These are phyloP conservation scores for Alternaria gansuensis DNA, from an alignment of 2,329 filamentous ascomycete species.

Conservation along the genomic window DNA sequence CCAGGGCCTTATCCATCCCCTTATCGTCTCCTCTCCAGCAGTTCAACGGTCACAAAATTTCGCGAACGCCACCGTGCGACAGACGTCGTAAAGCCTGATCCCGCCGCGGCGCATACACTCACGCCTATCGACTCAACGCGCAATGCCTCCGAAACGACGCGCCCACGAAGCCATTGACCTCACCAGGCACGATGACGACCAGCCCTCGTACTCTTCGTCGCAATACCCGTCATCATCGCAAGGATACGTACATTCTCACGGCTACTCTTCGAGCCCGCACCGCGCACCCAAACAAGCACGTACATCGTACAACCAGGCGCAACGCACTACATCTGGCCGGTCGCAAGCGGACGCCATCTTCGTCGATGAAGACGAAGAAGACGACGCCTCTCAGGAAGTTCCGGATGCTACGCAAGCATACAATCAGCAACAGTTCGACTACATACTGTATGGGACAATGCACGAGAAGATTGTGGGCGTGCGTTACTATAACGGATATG, in stretches of 20 bases:
- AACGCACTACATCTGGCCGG: conserved; percentile 28
- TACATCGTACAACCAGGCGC: conserved; percentile 21
- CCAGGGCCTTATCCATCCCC: conserved; percentile 5
- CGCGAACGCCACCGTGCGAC: conserved; percentile 6
- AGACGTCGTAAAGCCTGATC: conserved; percentile 1
- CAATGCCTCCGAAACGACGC: conserved; percentile 23
- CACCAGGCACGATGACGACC: conserved; percentile 16
- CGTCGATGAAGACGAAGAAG: conserved; percentile 42
- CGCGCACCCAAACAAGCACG: conserved; percentile 43
- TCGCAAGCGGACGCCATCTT: conserved; percentile 40
- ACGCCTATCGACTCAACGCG: background rate
- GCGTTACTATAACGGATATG: conserved; percentile 52
- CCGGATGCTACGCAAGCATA: conserved; percentile 39
- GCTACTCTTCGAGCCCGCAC: conserved; percentile 11
- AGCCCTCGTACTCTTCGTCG: conserved; percentile 31
- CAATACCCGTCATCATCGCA: conserved; percentile 38
- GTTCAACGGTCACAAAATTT: conserved; percentile 3
- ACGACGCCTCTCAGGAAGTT: conserved; percentile 44
- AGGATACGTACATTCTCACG: conserved; percentile 20
- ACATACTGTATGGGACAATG: conserved; percentile 49
- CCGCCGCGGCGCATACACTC: background rate
- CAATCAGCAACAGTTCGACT: conserved; percentile 37
- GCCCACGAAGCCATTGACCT: conserved; percentile 20
- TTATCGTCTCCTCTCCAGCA: conserved; percentile 4
- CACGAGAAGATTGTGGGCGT: conserved; percentile 68